Evolutionary conservation across 352 stramenopile genomes (phyloP), one percentile per base, ranked within the genome.

Genomic region (Phytophthora podocarpi): DNA sequence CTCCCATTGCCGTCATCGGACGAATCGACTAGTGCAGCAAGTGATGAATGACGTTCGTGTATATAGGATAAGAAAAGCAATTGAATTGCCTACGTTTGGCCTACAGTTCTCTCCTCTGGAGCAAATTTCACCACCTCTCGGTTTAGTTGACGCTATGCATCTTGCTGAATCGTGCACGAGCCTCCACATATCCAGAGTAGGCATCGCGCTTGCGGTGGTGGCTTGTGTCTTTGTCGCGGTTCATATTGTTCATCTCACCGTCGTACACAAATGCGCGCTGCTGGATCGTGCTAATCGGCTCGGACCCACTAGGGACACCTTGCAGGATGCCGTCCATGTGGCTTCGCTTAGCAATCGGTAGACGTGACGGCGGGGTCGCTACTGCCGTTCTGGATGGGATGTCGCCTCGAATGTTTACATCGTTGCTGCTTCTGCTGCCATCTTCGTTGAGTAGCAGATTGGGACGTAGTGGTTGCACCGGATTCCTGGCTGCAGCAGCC

Each of bases 161-260:
- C 64, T 95, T 95, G 61, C 85, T 94, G 70, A 95, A 95, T 15
- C 87, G 81, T 24, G 85, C 87, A 39, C 85, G 79, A n/a, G 87
- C 87, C 59, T 95, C 87, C 46, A 95, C 85, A 51, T 95, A 95
- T 47, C 94, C 87, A 7, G 87, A 95, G 75, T 95, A 93, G 32
- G 82, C 71, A 53, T 95, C 87, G 36, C 85, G 85, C 64, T 95
- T 95, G 45, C 87, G 85, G 57, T 89, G 82, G 55, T 86, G 80
- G 21, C 69, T 77, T 35, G 72, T 85, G 60, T 94, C 70, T 64
- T 93, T 95, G 42, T 82, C 66, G 34, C 59, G 60, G 62, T 93
- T 92, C 82, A 93, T 91, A 10, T 55, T 68, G n/a, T 82, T 52
- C 87, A 95, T 94, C 43, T 94, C 82, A 39, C 53, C 50, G 51